Evolutionary conservation across 1,284 basidiomycete species (phyloP), one percentile per base, ranked within the genome.

Genomic region (Xerocomus nothofagi): DNA sequence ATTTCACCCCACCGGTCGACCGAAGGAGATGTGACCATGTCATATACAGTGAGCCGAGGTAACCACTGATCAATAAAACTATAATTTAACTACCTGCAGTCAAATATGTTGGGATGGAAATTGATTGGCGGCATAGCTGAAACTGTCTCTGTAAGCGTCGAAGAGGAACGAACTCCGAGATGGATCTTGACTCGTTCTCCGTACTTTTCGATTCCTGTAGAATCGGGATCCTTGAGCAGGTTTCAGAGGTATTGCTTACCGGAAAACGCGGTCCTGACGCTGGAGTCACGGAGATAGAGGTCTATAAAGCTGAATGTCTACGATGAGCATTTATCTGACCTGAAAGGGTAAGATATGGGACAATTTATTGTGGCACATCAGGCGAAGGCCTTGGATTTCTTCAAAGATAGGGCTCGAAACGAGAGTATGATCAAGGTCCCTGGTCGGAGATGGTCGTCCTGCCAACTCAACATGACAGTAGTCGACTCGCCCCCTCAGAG

Each of bases 401-500:
- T 56, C 40, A 56, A 53, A 29, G 68, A 71, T 33, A 71, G 68
- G 0, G 69, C 71, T 5, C 59, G 66, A 1, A 52, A 50, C 12
- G 53, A 60, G 14, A 45, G 49, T 14, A 70, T 73, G 62, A 62
- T 74, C 36, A 69, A n/a, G n/a, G n/a, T n/a, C n/a, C n/a, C n/a
- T n/a, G 66, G 2, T 71, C 70, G 2, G 66, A 76, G 23, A 69
- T 74, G 6, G 49, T 76, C 26, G 58, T 72, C 21, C 60, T 74
- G 34, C 72, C 72, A 2, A 68, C 66, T 3, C 40, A 44, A 4
- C 70, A 75, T 34, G 54, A 67, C 36, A 73, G 74, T 5, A 73
- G 73, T 3, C 57, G 58, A 18, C 57, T 72, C 14, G 44, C 60
- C 73, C 17, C 64, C 61, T 17, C 61, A 69, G 24, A 44, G 46